Conservation (phyloP, 2,329 filamentous ascomycete species). For the Colletotrichum gloeosporioides region DNA sequence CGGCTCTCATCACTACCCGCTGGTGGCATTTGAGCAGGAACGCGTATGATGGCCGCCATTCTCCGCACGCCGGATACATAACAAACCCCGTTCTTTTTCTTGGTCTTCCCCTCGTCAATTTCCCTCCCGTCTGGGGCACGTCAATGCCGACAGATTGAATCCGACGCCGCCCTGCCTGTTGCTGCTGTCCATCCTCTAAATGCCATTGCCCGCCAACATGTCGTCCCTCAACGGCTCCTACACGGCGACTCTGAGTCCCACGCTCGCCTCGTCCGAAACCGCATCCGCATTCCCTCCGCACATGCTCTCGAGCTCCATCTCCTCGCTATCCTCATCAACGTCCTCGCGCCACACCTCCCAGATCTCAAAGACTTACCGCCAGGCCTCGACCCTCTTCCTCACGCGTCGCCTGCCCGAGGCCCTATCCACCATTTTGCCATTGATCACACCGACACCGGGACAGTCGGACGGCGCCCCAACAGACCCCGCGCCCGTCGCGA, state of each 20-base stretch:
- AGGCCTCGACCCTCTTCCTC: conserved; percentile 91
- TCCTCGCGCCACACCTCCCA: conserved; percentile 69
- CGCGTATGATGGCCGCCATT: conserved; percentile 25
- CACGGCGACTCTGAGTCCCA: conserved; percentile 50
- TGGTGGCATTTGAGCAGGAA: conserved; percentile 21
- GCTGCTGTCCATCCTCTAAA: conserved; percentile 1
- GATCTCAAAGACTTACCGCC: conserved; percentile 91
- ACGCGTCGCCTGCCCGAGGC: conserved; percentile 93
- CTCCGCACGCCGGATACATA: conserved; percentile 22
- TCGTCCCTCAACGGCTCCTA: conserved; percentile 46
- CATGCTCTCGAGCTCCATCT: conserved; percentile 69
- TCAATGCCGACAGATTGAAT: conserved; percentile 21
- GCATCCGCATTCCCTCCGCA: conserved; percentile 52
- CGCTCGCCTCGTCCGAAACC: conserved; percentile 36
- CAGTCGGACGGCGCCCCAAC: conserved; percentile 49
- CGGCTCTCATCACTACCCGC: conserved; percentile 4
- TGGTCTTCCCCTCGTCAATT: conserved; percentile 9
- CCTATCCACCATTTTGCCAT: conserved; percentile 80
- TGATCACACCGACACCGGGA: conserved; percentile 69
- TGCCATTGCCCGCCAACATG: conserved; percentile 36
- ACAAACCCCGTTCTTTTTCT: conserved; percentile 20
- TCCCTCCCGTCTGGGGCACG: conserved; percentile 8
- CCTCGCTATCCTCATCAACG: conserved; percentile 69
- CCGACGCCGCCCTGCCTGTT: not conserved
- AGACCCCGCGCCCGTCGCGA: conserved; percentile 75